Percentiles rank a stretch among this genome's conserved stretches.
phyloP scores from a whole-genome alignment of 805 yeast genomes.

The Lachancea mirantina region DNA sequence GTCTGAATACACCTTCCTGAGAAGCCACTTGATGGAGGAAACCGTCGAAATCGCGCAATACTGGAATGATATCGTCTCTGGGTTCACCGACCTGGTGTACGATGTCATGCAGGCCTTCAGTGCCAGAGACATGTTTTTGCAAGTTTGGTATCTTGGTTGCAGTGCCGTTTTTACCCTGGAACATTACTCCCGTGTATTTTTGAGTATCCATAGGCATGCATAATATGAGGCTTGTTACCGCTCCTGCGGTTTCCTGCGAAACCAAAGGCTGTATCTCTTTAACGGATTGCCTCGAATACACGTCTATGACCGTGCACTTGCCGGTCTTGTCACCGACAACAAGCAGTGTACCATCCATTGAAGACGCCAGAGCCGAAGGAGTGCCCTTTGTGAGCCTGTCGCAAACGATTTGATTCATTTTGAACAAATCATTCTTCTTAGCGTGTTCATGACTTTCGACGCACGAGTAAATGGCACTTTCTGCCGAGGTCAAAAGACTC shows the following conservation, averaged over 20 bases:
- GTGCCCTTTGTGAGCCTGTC: slow-evolving; percentile 20
- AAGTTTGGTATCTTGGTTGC: slow-evolving; percentile 48
- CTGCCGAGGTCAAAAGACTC: slow-evolving; percentile 37
- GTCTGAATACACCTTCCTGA: slow-evolving; percentile 48
- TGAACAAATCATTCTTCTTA: slow-evolving; percentile 14
- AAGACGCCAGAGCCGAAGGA: slow-evolving; percentile 50
- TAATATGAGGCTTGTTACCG: slow-evolving; percentile 22
- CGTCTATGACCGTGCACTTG: slow-evolving; percentile 58
- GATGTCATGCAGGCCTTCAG: slow-evolving; percentile 40
- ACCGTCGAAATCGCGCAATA: slow-evolving; percentile 34
- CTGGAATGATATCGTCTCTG: slow-evolving; percentile 14
- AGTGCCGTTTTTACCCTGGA: slow-evolving; percentile 11
- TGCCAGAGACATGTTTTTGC: slow-evolving; percentile 50
- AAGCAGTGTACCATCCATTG: slow-evolving; percentile 68
- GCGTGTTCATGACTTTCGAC: slow-evolving; percentile 31
- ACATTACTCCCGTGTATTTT: slow-evolving; percentile 6
- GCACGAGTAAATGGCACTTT: slow-evolving; percentile 37
- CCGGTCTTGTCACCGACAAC: slow-evolving; percentile 75
- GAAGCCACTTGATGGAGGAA: slow-evolving; percentile 44
- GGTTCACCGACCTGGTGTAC: slow-evolving; percentile 27
- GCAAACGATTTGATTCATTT: slow-evolving; percentile 25
- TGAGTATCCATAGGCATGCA: slow-evolving; percentile 8
- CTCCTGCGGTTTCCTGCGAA: slow-evolving; percentile 20
- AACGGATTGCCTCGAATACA: slow-evolving; percentile 59
- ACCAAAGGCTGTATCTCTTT: slow-evolving; percentile 39